Evolutionary conservation across 2,329 filamentous ascomycete genomes (phyloP), one percentile per base, ranked within the genome.

Genomic region (Myriosclerotinia curreyana): DNA sequence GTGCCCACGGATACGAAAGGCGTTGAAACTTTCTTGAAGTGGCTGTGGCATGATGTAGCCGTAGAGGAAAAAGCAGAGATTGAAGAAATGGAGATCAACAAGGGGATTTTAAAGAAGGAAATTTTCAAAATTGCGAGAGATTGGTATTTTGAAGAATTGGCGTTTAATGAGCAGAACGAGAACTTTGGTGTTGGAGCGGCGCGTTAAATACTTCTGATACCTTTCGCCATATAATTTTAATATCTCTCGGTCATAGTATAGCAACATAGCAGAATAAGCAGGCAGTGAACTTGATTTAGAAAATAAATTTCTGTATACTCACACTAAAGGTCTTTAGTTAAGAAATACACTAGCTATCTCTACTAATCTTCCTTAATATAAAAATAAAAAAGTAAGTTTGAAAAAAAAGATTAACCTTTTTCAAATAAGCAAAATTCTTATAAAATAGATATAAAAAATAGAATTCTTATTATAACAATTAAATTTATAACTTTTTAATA

Each of bases 111-210:
- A 12, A 52, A 52, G 31, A 61, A 53, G 9, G 48, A 61, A 12
- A 25, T 61, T 6, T 15, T 34, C 14, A 20, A 1, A 7, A 61
- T 61, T 2, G 59, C 48, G 11, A 34, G 59, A 40, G 49, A 53
- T 28, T 61, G 59, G 59, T 61, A 20, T 22, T 59, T 48, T 11
- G 55, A 59, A 31, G 42, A 59, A n/a, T 17, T 59, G 5, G 42
- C 31, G 4, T 38, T 59, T 6, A 15, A 36, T 14, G 55, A 48
- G n/a, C 55, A 59, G 11, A 36, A 20, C 25, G 31, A 34, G n/a
- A 59, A 59, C 5, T 59, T 34, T 15, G 9, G 44, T 15, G 31
- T 48, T 49, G 55, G 55, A 7, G 42, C 55, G n/a, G 28, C 20
- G 22, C 53, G 22, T 42, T 55, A 7, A 42, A 28, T 28, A 3